A percentile compares a stretch with the other conserved stretches of the same genome.
phyloP scores from a whole-genome alignment of 768 basidiomycete genomes.

The Boletus coccyginus region DNA sequence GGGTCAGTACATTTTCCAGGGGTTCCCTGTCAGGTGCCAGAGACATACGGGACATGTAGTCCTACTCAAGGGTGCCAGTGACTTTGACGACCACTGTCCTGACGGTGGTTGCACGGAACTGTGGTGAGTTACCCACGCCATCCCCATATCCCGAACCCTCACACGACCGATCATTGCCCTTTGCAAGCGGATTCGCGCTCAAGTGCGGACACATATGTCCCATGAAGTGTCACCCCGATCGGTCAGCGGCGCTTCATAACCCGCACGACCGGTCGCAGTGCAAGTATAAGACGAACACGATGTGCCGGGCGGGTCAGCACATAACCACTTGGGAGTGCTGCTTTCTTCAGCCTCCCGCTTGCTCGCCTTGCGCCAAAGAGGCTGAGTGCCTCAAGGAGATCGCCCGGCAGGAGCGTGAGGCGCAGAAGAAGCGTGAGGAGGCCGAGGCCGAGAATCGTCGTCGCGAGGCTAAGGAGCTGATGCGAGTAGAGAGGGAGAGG shows the following conservation, averaged over 20 bases:
- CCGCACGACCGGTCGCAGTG: slow-evolving; percentile 38
- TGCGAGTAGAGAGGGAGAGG: slow-evolving; percentile 20
- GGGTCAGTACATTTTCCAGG: slow-evolving; percentile 3
- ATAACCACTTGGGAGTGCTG: slow-evolving; percentile 41
- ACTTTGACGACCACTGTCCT: slow-evolving; percentile 54
- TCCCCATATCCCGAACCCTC: neutral
- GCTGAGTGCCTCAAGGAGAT: slow-evolving; percentile 37
- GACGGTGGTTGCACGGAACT: slow-evolving; percentile 60
- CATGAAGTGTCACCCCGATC: slow-evolving; percentile 55
- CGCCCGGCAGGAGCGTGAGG: slow-evolving; percentile 34
- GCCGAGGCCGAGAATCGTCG: slow-evolving; percentile 40
- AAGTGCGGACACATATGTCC: slow-evolving; percentile 45
- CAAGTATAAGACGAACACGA: slow-evolving; percentile 28
- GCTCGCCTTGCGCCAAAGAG: slow-evolving; percentile 44
- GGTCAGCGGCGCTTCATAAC: slow-evolving; percentile 36
- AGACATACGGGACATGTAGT: slow-evolving; percentile 43
- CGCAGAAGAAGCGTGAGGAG: slow-evolving; percentile 41
- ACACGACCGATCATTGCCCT: neutral
- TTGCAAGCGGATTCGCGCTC: slow-evolving; percentile 6
- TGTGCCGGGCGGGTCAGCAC: slow-evolving; percentile 47
- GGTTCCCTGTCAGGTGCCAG: slow-evolving; percentile 56
- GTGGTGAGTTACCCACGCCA: slow-evolving; percentile 42
- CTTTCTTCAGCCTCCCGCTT: slow-evolving; percentile 33
- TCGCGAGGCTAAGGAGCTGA: slow-evolving; percentile 40
- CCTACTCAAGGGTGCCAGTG: slow-evolving; percentile 39